Evolutionary conservation across 75 land plant species (phyloP).

Genomic region (Ceratopteris richardii): DNA sequence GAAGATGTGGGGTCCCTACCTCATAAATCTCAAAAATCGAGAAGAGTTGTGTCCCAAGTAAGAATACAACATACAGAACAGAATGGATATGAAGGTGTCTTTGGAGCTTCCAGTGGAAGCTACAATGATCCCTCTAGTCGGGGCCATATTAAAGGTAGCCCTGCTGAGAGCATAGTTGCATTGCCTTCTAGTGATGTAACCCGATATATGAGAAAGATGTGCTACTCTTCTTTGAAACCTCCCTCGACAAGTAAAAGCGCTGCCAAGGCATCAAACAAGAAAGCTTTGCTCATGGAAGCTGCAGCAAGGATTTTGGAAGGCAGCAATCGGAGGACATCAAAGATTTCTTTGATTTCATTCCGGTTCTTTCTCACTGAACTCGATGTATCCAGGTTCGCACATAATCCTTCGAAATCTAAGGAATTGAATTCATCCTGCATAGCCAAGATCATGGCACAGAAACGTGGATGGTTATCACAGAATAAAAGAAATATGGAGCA

Average conservation of each 20-base stretch:
- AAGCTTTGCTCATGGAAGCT: conserved; percentile 3
- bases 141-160: too few relatives aligned
- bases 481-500: too few relatives aligned
- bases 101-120: neutral
- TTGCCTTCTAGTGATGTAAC: too few relatives aligned
- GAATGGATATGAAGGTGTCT: neutral
- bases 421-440: too few relatives aligned
- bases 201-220: neutral
- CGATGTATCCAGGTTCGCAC: neutral
- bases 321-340: neutral
- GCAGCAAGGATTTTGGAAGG: neutral
- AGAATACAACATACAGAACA: neutral
- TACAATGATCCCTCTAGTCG: too few relatives aligned
- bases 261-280: neutral
- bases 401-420: neutral
- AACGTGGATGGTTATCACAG: too few relatives aligned
- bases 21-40: neutral
- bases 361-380: neutral
- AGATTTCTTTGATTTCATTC: too few relatives aligned
- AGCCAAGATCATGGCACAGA: too few relatives aligned
- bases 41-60: neutral
- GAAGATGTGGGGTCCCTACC: neutral
- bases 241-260: neutral
- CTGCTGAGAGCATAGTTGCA: conserved; percentile 1
- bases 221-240: neutral